Evolutionary conservation across 495 filamentous ascomycete genomes (phyloP), one percentile per base, ranked within the genome.

Genomic region (Aspergillus nanangensis): DNA sequence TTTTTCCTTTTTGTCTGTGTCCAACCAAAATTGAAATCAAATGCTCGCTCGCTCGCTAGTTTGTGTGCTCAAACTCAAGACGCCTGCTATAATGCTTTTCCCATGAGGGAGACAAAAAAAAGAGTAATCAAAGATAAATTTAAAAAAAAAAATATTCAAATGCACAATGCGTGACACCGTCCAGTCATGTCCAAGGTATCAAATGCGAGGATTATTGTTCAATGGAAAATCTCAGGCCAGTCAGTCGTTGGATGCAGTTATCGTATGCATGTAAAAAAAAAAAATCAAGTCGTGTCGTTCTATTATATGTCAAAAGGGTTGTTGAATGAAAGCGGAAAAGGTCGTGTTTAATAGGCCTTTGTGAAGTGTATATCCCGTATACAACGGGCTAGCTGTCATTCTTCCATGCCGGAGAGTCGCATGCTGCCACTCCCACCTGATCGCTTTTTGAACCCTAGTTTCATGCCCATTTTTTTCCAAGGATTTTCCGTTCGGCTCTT

Each of bases 401-500:
- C 17, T 23, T 68, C 68, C 38, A 62, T 38, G 25, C 64, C 60
- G 15, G 63, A 41, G 14, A 65, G 50, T 51, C 57, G 65, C 23
- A 65, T 56, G 18, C 58, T 52, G 40, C 62, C 66, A 13, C 58
- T 52, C 4, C 50, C 50, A 24, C 61, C 60, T 5, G 71, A 70
- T 45, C 78, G 82, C 60, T 79, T 82, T 48, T 81, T 80, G 58
- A 87, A 80, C 3, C 86, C 84, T 19, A 94, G 63, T 63, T 84
- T 88, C 41, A 80, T 81, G 8, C 85, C 81, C 80, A 92, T 85
- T 67, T 89, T 91, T 71, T 89, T 93, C 88, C 88, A 94, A 4
- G 78, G 71, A 56, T 76, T 77, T 27, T 79, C 78, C 34, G 70
- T 67, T 55, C 79, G 66, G 59, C 67, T 52, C 69, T 74, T 61